These are phyloP conservation scores for Veloboletus limbatus DNA, from an alignment of 1,284 basidiomycete genomes.

Conservation along the genomic window DNA sequence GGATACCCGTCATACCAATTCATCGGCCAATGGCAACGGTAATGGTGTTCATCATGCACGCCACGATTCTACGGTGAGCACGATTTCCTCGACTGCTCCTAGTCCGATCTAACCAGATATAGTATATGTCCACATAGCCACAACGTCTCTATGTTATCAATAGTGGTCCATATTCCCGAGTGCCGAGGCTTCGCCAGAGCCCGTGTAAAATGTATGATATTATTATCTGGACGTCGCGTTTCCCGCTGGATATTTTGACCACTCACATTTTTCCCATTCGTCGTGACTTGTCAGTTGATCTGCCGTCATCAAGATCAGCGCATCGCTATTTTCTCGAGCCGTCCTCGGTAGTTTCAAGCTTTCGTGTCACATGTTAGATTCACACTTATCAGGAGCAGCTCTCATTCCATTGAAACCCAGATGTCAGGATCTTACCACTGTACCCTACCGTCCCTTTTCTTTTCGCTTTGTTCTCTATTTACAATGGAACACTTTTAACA, in stretches of 20 bases:
- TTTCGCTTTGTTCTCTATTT: slow-evolving; percentile 8
- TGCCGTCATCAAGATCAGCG: slow-evolving; percentile 9
- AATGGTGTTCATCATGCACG: slow-evolving; percentile 20
- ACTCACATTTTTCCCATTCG: slow-evolving; percentile 7
- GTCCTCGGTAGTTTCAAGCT: not conserved
- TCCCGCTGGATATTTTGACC: slow-evolving; percentile 10
- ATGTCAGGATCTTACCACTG: slow-evolving; percentile 13
- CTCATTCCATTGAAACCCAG: slow-evolving; percentile 11
- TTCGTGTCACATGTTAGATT: slow-evolving; percentile 13
- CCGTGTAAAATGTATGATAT: slow-evolving; percentile 28
- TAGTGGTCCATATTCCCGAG: slow-evolving; percentile 29
- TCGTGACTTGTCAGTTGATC: slow-evolving; percentile 4
- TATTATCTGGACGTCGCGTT: slow-evolving; percentile 19
- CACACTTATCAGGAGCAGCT: slow-evolving; percentile 7
- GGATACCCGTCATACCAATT: slow-evolving; percentile 12
- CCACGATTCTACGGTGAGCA: slow-evolving; percentile 20
- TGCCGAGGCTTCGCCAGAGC: slow-evolving; percentile 9
- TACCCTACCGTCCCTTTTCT: slow-evolving; percentile 14
- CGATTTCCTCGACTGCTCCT: not conserved
- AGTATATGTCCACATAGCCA: slow-evolving; percentile 30
- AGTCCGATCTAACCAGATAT: slow-evolving; percentile 17
- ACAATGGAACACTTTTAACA: slow-evolving; percentile 77
- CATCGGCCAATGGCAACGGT: slow-evolving; percentile 17
- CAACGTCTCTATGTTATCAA: slow-evolving; percentile 28
- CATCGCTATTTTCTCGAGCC: slow-evolving; percentile 23